A percentile compares a stretch with the other conserved stretches of the same genome.
Conservation (phyloP, 768 basidiomycete genomes). For the Tylopilus balloui region DNA sequence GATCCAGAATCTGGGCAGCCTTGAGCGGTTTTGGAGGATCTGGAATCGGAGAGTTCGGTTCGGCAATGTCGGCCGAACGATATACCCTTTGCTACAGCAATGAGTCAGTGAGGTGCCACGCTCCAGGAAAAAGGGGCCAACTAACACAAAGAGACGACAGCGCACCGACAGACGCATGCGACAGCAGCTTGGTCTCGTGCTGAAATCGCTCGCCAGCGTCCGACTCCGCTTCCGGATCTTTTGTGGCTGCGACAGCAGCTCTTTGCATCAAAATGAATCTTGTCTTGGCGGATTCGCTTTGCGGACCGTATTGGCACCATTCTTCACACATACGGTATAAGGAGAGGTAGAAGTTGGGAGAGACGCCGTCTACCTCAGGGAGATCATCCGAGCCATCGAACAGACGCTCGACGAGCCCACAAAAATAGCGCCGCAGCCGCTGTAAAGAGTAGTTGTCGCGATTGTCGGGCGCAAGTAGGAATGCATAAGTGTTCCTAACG, state of each 20-base stretch:
- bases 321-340: conserved; percentile 86
- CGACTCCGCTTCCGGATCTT: conserved; percentile 50
- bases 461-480: conserved; percentile 67
- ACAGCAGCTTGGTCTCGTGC: conserved; percentile 66
- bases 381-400: conserved; percentile 71
- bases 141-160: conserved; percentile 85
- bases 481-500: conserved; percentile 74
- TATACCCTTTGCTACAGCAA: conserved; percentile 67
- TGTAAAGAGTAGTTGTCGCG: conserved; percentile 76
- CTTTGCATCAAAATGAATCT: conserved; percentile 69
- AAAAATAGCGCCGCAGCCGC: conserved; percentile 84
- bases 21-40: conserved; percentile 55
- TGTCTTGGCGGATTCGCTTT: conserved; percentile 67
- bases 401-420: conserved; percentile 80
- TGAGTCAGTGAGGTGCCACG: background rate
- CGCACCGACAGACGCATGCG: conserved; percentile 80
- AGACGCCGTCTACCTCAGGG: conserved; percentile 70
- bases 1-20: conserved; percentile 51
- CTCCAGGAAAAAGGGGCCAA: conserved; percentile 16
- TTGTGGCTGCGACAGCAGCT: conserved; percentile 49
- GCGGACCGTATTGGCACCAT: conserved; percentile 85
- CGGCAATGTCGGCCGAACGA: conserved; percentile 56
- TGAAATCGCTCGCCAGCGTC: conserved; percentile 57
- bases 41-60: conserved; percentile 51
- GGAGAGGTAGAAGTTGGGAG: conserved; percentile 68